Conservation (phyloP, 1,284 basidiomycete genomes). For the Phylloboletellus chloephorus region DNA sequence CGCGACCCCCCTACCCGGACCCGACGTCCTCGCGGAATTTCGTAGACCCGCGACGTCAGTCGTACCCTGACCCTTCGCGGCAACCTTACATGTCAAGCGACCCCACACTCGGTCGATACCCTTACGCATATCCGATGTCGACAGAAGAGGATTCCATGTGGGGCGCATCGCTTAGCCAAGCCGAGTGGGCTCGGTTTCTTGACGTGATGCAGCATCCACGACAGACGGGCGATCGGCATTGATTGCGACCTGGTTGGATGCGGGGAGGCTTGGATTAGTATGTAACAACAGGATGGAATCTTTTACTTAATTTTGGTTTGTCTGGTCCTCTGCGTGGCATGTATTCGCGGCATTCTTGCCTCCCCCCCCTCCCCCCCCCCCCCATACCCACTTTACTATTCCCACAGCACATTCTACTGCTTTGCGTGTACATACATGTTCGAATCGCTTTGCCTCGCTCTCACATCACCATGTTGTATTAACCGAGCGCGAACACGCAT, state of each 20-base stretch:
- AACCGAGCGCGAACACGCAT: background rate
- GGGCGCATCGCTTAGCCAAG: conserved; percentile 56
- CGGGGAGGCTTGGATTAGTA: conserved; percentile 19
- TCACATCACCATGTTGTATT: conserved; percentile 25
- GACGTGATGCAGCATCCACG: conserved; percentile 42
- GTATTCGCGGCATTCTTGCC: conserved; percentile 15
- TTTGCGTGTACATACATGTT: conserved; percentile 14
- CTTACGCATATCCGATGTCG: conserved; percentile 33
- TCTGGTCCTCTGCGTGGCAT: conserved; percentile 8
- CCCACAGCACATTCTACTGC: conserved; percentile 18
- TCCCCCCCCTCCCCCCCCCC: conserved; percentile 4
- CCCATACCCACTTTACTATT: conserved; percentile 15
- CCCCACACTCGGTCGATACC: conserved; percentile 24
- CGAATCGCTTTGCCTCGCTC: conserved; percentile 9
- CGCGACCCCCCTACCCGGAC: conserved; percentile 24
- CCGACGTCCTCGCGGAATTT: conserved; percentile 26
- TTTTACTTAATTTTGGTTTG: conserved; percentile 19
- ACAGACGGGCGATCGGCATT: conserved; percentile 29
- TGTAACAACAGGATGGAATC: conserved; percentile 32
- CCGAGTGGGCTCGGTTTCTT: conserved; percentile 49
- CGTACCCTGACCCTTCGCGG: conserved; percentile 29
- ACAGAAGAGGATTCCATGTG: conserved; percentile 50
- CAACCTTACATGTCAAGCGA: conserved; percentile 27
- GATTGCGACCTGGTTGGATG: conserved; percentile 14
- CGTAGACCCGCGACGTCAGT: conserved; percentile 18